Evolutionary conservation across 31 red algal genomes (phyloP), one percentile per base, ranked within the genome.

Genomic region (Odonthalia washingtoniensis): DNA sequence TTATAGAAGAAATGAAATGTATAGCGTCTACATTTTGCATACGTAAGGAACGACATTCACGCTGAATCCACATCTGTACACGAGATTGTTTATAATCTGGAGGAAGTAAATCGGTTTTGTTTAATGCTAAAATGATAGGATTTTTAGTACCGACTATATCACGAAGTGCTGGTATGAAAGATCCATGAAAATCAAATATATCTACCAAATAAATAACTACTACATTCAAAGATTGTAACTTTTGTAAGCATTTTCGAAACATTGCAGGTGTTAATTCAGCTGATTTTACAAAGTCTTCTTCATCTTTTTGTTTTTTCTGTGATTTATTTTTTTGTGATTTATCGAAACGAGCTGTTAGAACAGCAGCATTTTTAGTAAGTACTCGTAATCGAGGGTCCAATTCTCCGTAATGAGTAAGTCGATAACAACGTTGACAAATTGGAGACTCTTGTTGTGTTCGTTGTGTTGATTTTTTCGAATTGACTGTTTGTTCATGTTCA

Each of bases 191-290:
- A 85, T 99, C 98, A 78, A 99, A 94, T 26, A 99, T 89, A 67
- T 99, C 98, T 33, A 99, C 89, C 27, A 99, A 84, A 66, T 91
- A 95, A 49, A 99, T 88, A 36, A 99, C 77, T 62, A 95, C 90
- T 40, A 78, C 65, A 70, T 87, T 86, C 27, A 74, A 61, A 5
- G 44, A 82, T 16, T 74, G 52, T 28, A 99, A 62, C 24, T 72
- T 72, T 27, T 87, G 74, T 45, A 99, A 65, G 61, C 42, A 87
- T 68, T 85, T 78, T 35, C 92, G 93, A 85, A 97, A 99, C 41
- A 78, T 87, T 27, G 69, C 86, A 4, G 93, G 92, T 5, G 91
- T 87, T 40, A 98, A 65, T 67, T 93, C 90, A 52, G 44, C 74
- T 46, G 46, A n/a, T 36, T 61, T 32, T 39, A 40, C 14, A 37